Evolutionary conservation across 148 eudicot genomes (phyloP), one percentile per base, ranked within the genome.

Genomic region (Vaccinium corymbosum): DNA sequence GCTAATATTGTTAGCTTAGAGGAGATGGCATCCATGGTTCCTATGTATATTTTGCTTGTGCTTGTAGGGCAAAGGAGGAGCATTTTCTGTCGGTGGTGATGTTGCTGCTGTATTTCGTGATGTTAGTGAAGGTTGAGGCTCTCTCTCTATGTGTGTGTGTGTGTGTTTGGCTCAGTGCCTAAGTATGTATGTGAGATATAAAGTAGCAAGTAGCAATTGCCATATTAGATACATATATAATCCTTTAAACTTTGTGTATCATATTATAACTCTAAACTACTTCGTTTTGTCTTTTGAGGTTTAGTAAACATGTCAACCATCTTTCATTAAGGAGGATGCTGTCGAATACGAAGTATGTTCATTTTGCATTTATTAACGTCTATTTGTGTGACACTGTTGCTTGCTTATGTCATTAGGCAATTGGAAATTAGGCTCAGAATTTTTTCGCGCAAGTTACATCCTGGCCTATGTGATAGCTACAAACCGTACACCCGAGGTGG

Each of bases 31-130:
- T 53, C 55, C 22, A 78, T 16, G 35, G 64, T 53, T 78, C 81
- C 64, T 64, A 6, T 53, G 32, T 29, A 27, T 16, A 0, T 27
- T 27, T 27, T 78, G 32, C 64, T 78, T 29, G 38, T 78, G n/a
- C 19, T 80, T 52, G 19, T 83, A 95, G 98, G 98, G 98, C 59
- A 90, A 88, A 53, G 98, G 98, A 86, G 89, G 98, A 87, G 98
- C 98, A 86, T 95, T 95, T 87, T 95, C 93, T 93, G 94, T 95
- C 66, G 98, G 98, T 74, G 98, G 98, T 79, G 98, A 95, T 89
- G 97, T 93, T 87, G 88, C 95, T 59, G 88, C 92, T 74, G 97
- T 92, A 86, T 93, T 87, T 80, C 90, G 61, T 89, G 91, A 91
- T 86, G 87, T 92, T 85, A 83, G 19, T 70, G 80, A 87, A 91